Percentiles rank a stretch among this genome's conserved stretches.
Evolutionary conservation across 2,329 filamentous ascomycete genomes (phyloP).

Genomic region (Mycosphaerella sp.): DNA sequence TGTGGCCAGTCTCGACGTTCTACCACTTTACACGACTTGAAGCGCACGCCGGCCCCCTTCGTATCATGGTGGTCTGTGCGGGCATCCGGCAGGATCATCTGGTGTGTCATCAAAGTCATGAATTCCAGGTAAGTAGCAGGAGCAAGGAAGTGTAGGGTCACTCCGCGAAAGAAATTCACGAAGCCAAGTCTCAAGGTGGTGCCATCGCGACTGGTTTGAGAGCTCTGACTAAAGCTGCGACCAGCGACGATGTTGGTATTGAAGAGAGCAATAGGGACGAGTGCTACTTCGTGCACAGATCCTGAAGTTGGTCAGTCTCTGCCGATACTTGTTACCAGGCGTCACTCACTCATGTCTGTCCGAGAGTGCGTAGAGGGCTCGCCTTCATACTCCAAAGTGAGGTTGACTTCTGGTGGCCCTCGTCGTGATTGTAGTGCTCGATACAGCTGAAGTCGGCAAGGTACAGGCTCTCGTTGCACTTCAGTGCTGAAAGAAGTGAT

Average conservation of each 20-base stretch:
- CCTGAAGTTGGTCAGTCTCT: not conserved
- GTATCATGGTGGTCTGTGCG: not conserved
- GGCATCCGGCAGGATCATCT: slow-evolving; percentile 3
- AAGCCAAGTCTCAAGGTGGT: not conserved
- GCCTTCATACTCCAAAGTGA: slow-evolving; percentile 8
- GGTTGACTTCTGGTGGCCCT: slow-evolving; percentile 2
- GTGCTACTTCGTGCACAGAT: not conserved
- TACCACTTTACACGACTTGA: not conserved
- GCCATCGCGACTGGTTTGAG: not conserved
- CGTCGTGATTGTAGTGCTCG: not conserved
- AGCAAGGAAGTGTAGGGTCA: slow-evolving; percentile 4
- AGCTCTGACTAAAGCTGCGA: not conserved
- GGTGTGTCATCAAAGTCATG: slow-evolving; percentile 1
- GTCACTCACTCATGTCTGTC: slow-evolving; percentile 1
- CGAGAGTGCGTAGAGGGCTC: slow-evolving; percentile 4
- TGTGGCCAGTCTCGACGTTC: not conserved
- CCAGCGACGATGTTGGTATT: not conserved
- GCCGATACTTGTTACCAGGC: not conserved
- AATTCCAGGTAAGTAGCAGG: slow-evolving; percentile 5
- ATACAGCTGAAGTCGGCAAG: slow-evolving; percentile 4
- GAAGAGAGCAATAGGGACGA: slow-evolving; percentile 1
- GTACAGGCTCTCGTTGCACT: not conserved
- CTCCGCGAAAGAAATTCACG: slow-evolving; percentile 5
- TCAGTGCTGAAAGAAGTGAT: slow-evolving; percentile 7
- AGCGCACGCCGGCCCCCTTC: not conserved